Conservation (phyloP, 2,329 filamentous ascomycete genomes). For the Colletotrichum coccodes region DNA sequence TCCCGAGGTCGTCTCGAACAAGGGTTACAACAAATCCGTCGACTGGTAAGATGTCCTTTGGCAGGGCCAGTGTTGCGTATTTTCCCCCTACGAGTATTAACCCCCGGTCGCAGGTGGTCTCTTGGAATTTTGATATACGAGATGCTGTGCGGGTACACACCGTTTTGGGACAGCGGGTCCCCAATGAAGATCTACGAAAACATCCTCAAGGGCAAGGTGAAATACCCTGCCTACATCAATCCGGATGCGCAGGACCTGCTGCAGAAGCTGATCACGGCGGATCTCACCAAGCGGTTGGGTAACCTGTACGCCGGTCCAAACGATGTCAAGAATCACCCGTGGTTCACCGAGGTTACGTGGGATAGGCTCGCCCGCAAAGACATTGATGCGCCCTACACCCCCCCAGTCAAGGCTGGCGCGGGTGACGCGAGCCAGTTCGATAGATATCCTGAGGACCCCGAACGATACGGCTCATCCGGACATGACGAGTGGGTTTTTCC, state of each 20-base stretch:
- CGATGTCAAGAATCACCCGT: slow-evolving; percentile 94
- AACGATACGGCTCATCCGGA: slow-evolving; percentile 84
- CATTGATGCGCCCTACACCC: slow-evolving; percentile 97
- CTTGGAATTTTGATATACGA: slow-evolving; percentile 98
- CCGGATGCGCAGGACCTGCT: slow-evolving; percentile 93
- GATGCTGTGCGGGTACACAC: slow-evolving; percentile 99
- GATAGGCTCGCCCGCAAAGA: slow-evolving; percentile 93
- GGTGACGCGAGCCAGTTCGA: slow-evolving; percentile 98
- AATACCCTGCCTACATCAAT: slow-evolving; percentile 96
- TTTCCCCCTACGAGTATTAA: slow-evolving; percentile 21
- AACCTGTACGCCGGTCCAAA: slow-evolving; percentile 91
- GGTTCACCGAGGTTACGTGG: slow-evolving; percentile 99
- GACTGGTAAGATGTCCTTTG: slow-evolving; percentile 79
- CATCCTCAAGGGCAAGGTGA: slow-evolving; percentile 93
- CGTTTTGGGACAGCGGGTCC: slow-evolving; percentile 97
- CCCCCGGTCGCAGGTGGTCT: slow-evolving; percentile 79
- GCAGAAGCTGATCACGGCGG: slow-evolving; percentile 90
- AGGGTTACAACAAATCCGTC: slow-evolving; percentile 99
- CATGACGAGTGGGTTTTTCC: slow-evolving; percentile 83
- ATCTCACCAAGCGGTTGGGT: slow-evolving; percentile 93
- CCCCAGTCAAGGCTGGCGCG: slow-evolving; percentile 90
- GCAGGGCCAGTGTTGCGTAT: not conserved
- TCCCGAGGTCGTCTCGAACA: slow-evolving; percentile 97
- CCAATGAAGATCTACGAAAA: slow-evolving; percentile 99
- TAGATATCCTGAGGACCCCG: slow-evolving; percentile 96